Evolutionary conservation across 257 asterid genomes (phyloP).

Genomic region (Nicotiana obtusifolia): DNA sequence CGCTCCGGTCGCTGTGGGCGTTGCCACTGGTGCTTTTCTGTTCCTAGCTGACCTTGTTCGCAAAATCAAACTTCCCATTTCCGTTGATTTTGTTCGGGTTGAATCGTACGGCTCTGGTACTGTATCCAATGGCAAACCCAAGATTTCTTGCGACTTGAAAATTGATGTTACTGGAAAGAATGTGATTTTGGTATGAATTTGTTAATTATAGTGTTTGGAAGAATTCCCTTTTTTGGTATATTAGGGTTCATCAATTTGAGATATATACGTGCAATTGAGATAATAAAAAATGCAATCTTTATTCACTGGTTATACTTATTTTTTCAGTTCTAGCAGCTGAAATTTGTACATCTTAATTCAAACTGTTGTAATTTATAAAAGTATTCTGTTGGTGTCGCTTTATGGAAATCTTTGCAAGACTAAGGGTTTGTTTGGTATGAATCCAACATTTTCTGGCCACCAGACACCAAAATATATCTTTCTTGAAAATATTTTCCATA

Average conservation of each 20-base stretch:
- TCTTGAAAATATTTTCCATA: too few relatives aligned
- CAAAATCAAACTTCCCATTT: constrained; percentile 48
- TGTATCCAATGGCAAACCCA: constrained; percentile 65
- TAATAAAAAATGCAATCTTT: not conserved
- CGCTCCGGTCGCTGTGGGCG: constrained; percentile 68
- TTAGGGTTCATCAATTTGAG: not conserved
- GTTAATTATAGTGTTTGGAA: not conserved
- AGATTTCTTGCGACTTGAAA: constrained; percentile 60
- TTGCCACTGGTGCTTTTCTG: constrained; percentile 89
- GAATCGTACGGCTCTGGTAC: constrained; percentile 84
- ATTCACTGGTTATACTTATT: not conserved
- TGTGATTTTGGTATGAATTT: constrained; percentile 56
- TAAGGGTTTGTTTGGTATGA: too few relatives aligned
- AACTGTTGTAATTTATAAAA: not conserved
- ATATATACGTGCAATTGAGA: not conserved
- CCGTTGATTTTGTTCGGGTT: constrained; percentile 71
- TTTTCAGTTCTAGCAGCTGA: not conserved
- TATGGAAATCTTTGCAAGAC: too few relatives aligned
- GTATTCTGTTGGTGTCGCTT: not conserved
- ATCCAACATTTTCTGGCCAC: too few relatives aligned
- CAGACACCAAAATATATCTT: too few relatives aligned
- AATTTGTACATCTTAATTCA: not conserved
- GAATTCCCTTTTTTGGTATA: not conserved
- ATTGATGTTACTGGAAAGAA: constrained; percentile 64
- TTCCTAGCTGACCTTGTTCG: constrained; percentile 86